Evolutionary conservation across 1,284 basidiomycete genomes (phyloP), one percentile per base, ranked within the genome.

Genomic region (Wolfiporia cocos): DNA sequence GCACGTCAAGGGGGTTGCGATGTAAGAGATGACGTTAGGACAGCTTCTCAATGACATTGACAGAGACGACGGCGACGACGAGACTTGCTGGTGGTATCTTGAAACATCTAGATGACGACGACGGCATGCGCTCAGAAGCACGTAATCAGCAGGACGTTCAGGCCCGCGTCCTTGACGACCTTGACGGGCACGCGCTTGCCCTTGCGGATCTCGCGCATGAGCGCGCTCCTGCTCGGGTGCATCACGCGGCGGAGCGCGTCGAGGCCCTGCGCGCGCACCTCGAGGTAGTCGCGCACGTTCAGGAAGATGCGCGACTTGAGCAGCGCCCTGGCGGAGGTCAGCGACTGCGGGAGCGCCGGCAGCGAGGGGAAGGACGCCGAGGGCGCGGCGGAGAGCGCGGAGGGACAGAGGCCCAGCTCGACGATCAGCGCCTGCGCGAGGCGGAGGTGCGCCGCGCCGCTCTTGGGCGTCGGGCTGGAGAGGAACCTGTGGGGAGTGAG

Each of bases 201-300:
- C 64, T 57, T 71, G 55, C 66, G 67, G 33, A 87, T 70, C 48
- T 78, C 73, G 52, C 70, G 75, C 42, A 79, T 69, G 43, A 87
- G 68, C 1, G 81, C 73, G 18, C 49, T 70, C 47, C 72, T 71
- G 57, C 63, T 81, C 5, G 79, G 74, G 48, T 81, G 74, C 71
- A 87, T 70, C 41, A 78, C 72, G 31, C 63, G 52, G 44, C 68
- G 74, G 22, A 88, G 64, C n/a, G 78, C 81, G 12, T 68, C 70
- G 22, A 73, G 73, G 2, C 83, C 83, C 52, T 78, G 68, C 43
- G 65, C 68, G 31, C 85, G 78, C 29, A 72, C 71, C n/a, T 72
- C 70, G 46, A 86, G 67, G 58, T 88, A 87, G 48, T 87, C 83
- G 38, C 70, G 69, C 45, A 88, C 73, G 53, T 85, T 86, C 30